Percentiles rank a stretch among this genome's conserved stretches.
Evolutionary conservation across 768 basidiomycete species (phyloP).

Genomic region (Kwoniella shandongensis): DNA sequence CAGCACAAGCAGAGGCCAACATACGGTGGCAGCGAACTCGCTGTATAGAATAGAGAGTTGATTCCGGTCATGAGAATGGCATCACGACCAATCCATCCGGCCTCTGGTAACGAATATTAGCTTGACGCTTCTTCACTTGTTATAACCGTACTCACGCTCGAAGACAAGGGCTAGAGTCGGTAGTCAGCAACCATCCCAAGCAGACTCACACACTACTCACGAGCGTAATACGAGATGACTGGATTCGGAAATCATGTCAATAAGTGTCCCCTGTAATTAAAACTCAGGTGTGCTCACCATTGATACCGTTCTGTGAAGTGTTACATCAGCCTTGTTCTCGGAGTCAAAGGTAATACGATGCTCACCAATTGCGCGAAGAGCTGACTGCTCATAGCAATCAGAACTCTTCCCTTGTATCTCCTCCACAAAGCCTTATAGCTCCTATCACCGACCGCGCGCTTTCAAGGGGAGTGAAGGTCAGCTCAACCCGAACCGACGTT

Average conservation of each 20-base stretch:
- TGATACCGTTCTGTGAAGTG: constrained; percentile 82
- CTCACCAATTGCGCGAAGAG: constrained; percentile 90
- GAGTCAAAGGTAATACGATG: constrained; percentile 21
- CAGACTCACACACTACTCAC: constrained; percentile 58
- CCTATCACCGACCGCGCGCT: constrained; percentile 75
- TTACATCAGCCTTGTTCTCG: constrained; percentile 2
- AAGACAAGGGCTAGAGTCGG: constrained; percentile 65
- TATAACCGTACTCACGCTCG: constrained; percentile 62
- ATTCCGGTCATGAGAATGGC: constrained; percentile 95
- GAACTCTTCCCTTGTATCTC: constrained; percentile 78
- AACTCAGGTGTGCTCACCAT: constrained; percentile 55
- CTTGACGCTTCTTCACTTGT: neutral
- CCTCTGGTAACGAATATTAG: constrained; percentile 60
- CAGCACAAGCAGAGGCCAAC: constrained; percentile 45
- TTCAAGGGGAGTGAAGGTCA: constrained; percentile 6
- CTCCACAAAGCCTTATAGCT: constrained; percentile 81
- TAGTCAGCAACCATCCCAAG: constrained; percentile 8
- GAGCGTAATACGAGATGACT: constrained; percentile 94
- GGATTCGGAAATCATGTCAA: neutral
- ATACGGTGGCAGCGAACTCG: constrained; percentile 79
- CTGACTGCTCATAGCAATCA: constrained; percentile 93
- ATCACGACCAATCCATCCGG: constrained; percentile 91
- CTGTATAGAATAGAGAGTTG: constrained; percentile 64
- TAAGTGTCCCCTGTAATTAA: neutral
- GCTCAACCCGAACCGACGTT: neutral